Evolutionary conservation across 2,329 filamentous ascomycete species (phyloP).

Genomic region (Chaetomiaceae sp.): DNA sequence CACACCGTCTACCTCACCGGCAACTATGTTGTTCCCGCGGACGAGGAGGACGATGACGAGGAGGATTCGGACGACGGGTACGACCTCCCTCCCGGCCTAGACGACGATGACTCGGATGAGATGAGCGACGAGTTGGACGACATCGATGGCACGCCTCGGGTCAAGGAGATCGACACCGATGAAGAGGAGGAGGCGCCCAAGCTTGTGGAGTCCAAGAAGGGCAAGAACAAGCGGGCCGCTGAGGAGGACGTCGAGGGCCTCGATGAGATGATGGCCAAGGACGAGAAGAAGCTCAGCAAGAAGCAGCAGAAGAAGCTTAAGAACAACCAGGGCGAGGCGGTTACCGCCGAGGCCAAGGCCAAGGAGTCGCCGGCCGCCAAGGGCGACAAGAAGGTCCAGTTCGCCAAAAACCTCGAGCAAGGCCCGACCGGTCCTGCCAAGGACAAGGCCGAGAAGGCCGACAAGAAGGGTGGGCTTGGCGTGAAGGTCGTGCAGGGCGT

Average conservation of each 20-base stretch:
- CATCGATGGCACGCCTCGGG: constrained; percentile 64
- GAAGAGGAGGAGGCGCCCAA: constrained; percentile 70
- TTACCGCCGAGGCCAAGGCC: constrained; percentile 54
- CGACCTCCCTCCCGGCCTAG: constrained; percentile 72
- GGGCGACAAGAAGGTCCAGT: constrained; percentile 93
- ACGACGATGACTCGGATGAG: constrained; percentile 63
- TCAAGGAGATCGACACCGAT: constrained; percentile 76
- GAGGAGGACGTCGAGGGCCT: constrained; percentile 64
- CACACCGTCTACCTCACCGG: constrained; percentile 90
- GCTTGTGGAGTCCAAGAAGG: constrained; percentile 52
- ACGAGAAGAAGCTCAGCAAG: constrained; percentile 78
- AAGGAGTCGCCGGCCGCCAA: constrained; percentile 39
- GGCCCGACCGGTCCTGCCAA: constrained; percentile 71
- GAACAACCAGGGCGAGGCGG: constrained; percentile 94
- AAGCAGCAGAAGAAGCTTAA: constrained; percentile 98
- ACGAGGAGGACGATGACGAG: constrained; percentile 58
- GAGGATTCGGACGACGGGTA: constrained; percentile 69
- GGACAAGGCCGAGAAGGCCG: constrained; percentile 33
- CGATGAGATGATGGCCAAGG: constrained; percentile 80
- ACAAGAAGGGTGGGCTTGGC: constrained; percentile 43
- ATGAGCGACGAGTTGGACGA: constrained; percentile 74
- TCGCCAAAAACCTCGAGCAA: constrained; percentile 97
- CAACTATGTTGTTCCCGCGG: constrained; percentile 79
- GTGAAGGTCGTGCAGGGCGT: constrained; percentile 82
- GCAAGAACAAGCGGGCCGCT: constrained; percentile 90